A percentile compares a stretch with the other conserved stretches of the same genome.
Conservation (phyloP, 257 asterid genomes). For the Solanum sejunctum region DNA sequence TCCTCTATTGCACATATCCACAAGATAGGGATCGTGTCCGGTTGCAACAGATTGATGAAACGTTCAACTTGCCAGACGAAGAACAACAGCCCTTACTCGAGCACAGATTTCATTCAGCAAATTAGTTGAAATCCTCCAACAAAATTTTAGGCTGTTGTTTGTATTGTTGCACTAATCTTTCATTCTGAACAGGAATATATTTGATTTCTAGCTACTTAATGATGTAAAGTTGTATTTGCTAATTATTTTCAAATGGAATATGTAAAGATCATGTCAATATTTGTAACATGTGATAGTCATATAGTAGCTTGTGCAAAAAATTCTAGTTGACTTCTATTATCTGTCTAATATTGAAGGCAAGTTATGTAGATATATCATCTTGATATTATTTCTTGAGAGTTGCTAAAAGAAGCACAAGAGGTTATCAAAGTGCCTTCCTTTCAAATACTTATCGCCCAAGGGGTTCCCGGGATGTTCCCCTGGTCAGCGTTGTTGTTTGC, state of each 20-base stretch:
- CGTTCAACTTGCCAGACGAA: neutral
- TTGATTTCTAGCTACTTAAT: neutral
- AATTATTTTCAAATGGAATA: neutral
- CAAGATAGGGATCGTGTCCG: constrained; percentile 37
- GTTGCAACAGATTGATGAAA: constrained; percentile 23
- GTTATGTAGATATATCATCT: too few relatives aligned
- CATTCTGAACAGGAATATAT: neutral
- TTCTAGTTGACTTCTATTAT: too few relatives aligned
- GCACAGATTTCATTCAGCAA: constrained; percentile 22
- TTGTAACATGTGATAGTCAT: neutral
- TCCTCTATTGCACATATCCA: constrained; percentile 5
- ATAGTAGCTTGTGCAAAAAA: too few relatives aligned
- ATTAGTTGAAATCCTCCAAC: neutral
- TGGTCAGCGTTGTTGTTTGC: neutral
- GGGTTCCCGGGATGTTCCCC: neutral
- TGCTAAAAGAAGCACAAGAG: constrained; percentile 46
- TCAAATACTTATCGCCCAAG: neutral
- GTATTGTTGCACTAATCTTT: neutral
- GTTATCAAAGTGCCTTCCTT: constrained; percentile 10
- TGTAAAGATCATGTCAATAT: neutral
- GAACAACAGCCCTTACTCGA: neutral
- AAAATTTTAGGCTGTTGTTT: neutral
- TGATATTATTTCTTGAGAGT: neutral
- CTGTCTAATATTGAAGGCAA: too few relatives aligned
- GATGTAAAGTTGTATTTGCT: neutral